These are phyloP conservation scores for Colletotrichum sp. DNA, from an alignment of 2,329 filamentous ascomycete genomes.

Conservation along the genomic window DNA sequence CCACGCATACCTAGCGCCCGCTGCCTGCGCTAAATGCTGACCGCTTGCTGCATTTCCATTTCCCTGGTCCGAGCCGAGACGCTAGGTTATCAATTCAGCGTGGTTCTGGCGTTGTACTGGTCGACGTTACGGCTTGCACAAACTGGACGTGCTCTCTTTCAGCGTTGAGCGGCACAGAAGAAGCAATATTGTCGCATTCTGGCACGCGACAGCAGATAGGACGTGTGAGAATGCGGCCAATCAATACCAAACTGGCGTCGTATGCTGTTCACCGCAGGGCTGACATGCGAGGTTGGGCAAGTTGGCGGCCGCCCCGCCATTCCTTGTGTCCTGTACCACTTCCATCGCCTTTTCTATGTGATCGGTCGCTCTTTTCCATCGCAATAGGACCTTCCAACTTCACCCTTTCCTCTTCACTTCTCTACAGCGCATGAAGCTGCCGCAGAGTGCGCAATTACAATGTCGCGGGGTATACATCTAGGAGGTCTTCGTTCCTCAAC, in stretches of 20 bases:
- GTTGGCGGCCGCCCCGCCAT: neutral
- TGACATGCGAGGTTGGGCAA: neutral
- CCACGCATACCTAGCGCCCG: neutral
- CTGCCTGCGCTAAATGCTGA: neutral
- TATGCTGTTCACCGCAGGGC: neutral
- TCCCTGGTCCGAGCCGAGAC: neutral
- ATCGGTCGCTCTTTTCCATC: neutral
- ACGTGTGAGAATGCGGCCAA: neutral
- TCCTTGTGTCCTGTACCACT: neutral
- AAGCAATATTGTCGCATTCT: neutral
- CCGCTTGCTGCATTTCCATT: neutral
- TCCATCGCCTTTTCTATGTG: neutral
- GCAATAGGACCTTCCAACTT: accelerated
- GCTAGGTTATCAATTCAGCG: neutral
- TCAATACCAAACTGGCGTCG: neutral
- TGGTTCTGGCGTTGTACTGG: neutral
- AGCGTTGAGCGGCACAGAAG: neutral
- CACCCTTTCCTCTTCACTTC: neutral
- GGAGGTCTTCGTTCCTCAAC: neutral
- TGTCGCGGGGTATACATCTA: neutral
- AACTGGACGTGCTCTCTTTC: neutral
- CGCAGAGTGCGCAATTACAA: neutral
- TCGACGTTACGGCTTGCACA: neutral
- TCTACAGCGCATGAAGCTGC: neutral
- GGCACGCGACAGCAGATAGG: neutral